Base-by-base conservation (phyloP, 1,139 yeast genomes). In the Pichiaceae sp. region DNA sequence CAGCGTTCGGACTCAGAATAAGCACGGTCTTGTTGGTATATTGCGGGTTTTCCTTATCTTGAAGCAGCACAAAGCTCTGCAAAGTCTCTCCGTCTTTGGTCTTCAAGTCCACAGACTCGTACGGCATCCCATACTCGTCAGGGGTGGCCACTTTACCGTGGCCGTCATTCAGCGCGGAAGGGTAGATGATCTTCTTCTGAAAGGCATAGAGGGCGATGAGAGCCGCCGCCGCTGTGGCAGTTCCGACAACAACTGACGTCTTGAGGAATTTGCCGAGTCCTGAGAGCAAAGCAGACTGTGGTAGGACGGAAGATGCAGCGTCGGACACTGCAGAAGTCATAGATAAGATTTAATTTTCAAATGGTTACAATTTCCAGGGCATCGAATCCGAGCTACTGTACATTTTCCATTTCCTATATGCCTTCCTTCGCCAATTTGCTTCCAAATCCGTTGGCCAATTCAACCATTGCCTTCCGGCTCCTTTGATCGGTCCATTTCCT, bases 1-100 rank as follows among this genome's bases (percentile, higher is more conserved):
- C 98, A 2, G 97, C 98, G 60, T 91, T 91, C 3, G 98, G 98
- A 31, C 87, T 80, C 39, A 87, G 67, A 24, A 91, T 70, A 33
- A 93, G 54, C 7, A 91, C 70, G 0, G 98, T 89, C 44, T 81
- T 80, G 47, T 74, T 69, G 25, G 66, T 56, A 41, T 79, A 77
- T 9, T 52, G 45, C 1, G 66, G 51, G 4, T 60, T 49, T 12
- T 52, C 52, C 3, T 56, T 47, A 47, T 76, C 75, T 33, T 78
- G 84, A 14, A 57, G 42, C 38, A 75, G 55, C 5, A 68, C 52
- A 52, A 57, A 79, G 1, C 73, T 63, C 37, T 74, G 73, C 19
- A 80, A 53, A 25, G 53, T 62, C 36, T 68, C 69, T 2, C 82
- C 84, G 52, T 91, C 98, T 3, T 62, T 57, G 0, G 98, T 89